phyloP scores from a whole-genome alignment of 2,329 filamentous ascomycete species.

The Parafenestella ontariensis region DNA sequence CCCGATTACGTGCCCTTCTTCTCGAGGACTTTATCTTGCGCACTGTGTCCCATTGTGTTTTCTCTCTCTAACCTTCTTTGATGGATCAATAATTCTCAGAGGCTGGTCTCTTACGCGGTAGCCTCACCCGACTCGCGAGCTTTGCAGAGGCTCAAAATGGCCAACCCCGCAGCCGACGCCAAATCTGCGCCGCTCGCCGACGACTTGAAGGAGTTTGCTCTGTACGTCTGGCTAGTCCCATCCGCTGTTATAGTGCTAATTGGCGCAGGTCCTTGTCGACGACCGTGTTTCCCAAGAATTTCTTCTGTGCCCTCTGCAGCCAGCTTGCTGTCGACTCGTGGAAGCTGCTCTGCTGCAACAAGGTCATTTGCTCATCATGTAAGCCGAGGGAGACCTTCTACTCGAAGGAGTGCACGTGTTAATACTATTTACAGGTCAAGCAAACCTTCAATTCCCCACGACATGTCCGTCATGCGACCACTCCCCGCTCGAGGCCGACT shows the following conservation, averaged over 20 bases:
- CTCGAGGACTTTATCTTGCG: no score
- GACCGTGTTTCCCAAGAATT: conserved; percentile 92
- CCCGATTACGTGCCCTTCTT: conserved; percentile 7
- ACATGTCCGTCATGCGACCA: conserved; percentile 94
- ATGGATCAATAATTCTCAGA: conserved; percentile 32
- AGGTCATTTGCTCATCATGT: conserved; percentile 92
- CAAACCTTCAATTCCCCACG: conserved; percentile 68
- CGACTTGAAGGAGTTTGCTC: conserved; percentile 42
- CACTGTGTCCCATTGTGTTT: background rate
- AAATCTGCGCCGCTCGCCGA: conserved; percentile 44
- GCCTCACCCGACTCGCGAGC: conserved; percentile 28
- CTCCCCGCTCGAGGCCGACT: conserved; percentile 81
- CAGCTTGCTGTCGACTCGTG: conserved; percentile 90
- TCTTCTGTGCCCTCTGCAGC: conserved; percentile 93
- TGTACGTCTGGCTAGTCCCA: conserved; percentile 24
- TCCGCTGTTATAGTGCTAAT: conserved; percentile 15
- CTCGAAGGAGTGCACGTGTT: conserved; percentile 1
- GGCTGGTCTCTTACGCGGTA: conserved; percentile 26
- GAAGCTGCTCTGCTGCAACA: conserved; percentile 92
- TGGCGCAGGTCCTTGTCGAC: conserved; percentile 71
- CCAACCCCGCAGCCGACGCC: conserved; percentile 32
- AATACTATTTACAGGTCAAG: conserved; percentile 31
- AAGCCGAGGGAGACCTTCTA: conserved; percentile 43
- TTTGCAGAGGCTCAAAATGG: conserved; percentile 34
- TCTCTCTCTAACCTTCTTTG: conserved; percentile 4